A percentile compares a stretch with the other conserved stretches of the same genome.
These are phyloP conservation scores for Parasitella parasitica DNA, from an alignment of 371 early-diverging fungal genomes.

Conservation along the genomic window DNA sequence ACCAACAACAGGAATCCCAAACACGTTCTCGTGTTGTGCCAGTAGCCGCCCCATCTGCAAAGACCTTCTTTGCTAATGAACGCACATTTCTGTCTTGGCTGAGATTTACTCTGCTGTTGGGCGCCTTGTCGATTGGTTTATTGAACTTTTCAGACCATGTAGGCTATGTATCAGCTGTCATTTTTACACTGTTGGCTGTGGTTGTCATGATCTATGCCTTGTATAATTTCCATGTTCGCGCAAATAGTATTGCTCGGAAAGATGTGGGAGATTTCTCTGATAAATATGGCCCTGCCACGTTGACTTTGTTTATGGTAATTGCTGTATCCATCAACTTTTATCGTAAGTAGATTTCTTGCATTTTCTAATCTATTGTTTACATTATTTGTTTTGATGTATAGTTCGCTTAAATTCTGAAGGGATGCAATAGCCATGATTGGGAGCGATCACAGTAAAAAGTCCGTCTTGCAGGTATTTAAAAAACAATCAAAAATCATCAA, in stretches of 20 bases:
- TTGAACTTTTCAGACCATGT: slow-evolving; percentile 73
- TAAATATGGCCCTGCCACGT: slow-evolving; percentile 70
- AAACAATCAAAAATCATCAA: no score
- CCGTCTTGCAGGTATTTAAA: no score
- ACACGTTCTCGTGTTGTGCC: slow-evolving; percentile 11
- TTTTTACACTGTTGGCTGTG: slow-evolving; percentile 68
- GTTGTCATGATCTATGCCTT: slow-evolving; percentile 81
- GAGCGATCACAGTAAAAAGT: neutral
- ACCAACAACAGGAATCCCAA: neutral
- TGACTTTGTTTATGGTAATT: slow-evolving; percentile 74
- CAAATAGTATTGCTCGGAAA: slow-evolving; percentile 54
- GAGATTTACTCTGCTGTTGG: slow-evolving; percentile 63
- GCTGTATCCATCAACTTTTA: slow-evolving; percentile 84
- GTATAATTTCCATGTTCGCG: slow-evolving; percentile 84
- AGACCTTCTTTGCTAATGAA: slow-evolving; percentile 97
- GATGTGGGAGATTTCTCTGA: slow-evolving; percentile 64
- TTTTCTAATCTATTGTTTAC: neutral
- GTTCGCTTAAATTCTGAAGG: neutral
- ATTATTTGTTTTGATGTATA: neutral
- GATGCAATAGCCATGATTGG: neutral
- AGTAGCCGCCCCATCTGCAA: slow-evolving; percentile 54
- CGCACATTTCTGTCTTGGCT: slow-evolving; percentile 90
- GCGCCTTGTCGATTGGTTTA: slow-evolving; percentile 68
- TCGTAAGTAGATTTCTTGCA: no score
- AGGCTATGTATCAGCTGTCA: slow-evolving; percentile 63